Conservation (phyloP, 495 filamentous ascomycete species). For the Pyrenopolyporus hunteri region DNA sequence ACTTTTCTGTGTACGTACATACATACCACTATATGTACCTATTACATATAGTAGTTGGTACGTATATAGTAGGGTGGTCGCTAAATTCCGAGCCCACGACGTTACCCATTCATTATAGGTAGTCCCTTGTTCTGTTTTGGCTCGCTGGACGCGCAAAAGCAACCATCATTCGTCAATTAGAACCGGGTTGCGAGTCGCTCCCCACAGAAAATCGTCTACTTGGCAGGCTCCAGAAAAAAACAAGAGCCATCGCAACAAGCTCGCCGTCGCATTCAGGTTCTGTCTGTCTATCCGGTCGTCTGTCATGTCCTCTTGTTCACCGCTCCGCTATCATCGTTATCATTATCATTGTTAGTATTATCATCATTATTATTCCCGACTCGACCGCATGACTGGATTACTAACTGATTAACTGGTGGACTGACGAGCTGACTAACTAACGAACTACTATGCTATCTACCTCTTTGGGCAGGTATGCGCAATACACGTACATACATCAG, state of each 20-base stretch:
- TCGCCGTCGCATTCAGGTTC: conserved; percentile 6
- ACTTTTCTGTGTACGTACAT: too few relatives aligned
- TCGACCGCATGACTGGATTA: too few relatives aligned
- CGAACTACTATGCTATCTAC: not conserved
- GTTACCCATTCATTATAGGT: conserved; percentile 5
- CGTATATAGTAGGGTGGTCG: not conserved
- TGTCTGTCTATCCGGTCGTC: not conserved
- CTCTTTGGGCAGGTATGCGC: conserved; percentile 25
- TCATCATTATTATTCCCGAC: not conserved
- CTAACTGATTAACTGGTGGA: not conserved
- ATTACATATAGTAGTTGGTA: too few relatives aligned
- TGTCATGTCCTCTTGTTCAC: conserved; percentile 2
- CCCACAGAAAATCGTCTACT: conserved; percentile 24
- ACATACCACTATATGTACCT: not conserved
- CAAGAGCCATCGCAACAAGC: conserved; percentile 27
- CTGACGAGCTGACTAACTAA: not conserved
- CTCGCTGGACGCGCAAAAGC: conserved; percentile 4
- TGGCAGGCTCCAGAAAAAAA: conserved; percentile 24
- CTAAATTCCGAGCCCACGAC: conserved; percentile 33
- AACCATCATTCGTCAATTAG: conserved; percentile 33
- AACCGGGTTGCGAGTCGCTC: conserved; percentile 5
- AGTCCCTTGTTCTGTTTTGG: not conserved
- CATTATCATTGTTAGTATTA: too few relatives aligned
- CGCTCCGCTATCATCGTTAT: conserved; percentile 10
- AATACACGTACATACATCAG: conserved; percentile 26